phyloP scores from a whole-genome alignment of 768 basidiomycete genomes.

The Tricholoma flavovirens region DNA sequence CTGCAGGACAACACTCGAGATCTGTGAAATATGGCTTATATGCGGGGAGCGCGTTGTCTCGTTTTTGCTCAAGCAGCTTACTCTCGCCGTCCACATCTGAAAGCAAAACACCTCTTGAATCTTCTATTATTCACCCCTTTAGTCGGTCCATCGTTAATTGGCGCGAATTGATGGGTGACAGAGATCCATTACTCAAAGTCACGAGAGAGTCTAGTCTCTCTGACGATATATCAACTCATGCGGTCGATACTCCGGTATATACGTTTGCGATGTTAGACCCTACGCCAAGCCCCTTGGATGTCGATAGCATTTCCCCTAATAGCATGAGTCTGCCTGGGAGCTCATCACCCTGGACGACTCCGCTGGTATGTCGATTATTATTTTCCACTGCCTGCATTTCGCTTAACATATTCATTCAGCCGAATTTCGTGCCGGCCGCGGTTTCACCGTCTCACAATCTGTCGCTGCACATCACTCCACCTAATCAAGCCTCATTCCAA shows the following conservation, averaged over 20 bases:
- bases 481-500: neutral
- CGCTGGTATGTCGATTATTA: neutral
- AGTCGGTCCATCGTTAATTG: constrained; percentile 1
- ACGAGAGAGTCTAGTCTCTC: constrained; percentile 5
- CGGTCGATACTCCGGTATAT: constrained; percentile 5
- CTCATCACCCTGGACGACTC: constrained; percentile 6
- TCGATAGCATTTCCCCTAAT: neutral
- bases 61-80: neutral
- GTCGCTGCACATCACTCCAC: neutral
- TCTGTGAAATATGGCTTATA: constrained; percentile 4
- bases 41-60: neutral
- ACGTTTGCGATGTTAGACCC: neutral
- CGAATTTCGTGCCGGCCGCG: neutral
- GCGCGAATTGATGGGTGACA: constrained; percentile 5
- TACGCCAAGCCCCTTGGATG: neutral
- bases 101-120: neutral
- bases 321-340: neutral
- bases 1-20: constrained; percentile 4
- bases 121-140: neutral
- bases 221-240: constrained; percentile 7
- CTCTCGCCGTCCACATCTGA: neutral
- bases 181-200: neutral
- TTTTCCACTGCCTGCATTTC: neutral
- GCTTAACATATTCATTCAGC: neutral
- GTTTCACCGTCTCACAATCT: neutral